A percentile compares a stretch with the other conserved stretches of the same genome.
These are phyloP conservation scores for Pyrenophora tritici-repentis DNA, from an alignment of 2,329 filamentous ascomycete genomes.

Conservation along the genomic window DNA sequence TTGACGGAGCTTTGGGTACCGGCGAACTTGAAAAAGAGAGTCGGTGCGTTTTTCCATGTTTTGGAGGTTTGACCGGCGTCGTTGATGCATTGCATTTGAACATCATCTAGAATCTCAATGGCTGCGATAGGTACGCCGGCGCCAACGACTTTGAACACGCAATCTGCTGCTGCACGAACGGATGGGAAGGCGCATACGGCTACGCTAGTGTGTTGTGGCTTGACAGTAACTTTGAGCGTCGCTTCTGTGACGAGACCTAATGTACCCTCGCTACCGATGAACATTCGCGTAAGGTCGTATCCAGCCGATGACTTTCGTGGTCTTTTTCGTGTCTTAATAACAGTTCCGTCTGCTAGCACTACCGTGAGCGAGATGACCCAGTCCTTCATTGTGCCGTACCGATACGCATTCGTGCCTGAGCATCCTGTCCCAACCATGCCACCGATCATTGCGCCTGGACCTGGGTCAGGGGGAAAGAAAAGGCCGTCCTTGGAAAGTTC, in stretches of 20 bases:
- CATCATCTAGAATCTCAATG: constrained; percentile 90
- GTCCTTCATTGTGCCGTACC: constrained; percentile 93
- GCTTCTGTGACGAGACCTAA: constrained; percentile 91
- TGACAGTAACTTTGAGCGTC: constrained; percentile 81
- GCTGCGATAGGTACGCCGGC: constrained; percentile 84
- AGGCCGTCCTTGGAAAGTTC: constrained; percentile 71
- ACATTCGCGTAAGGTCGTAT: constrained; percentile 87
- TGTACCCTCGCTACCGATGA: constrained; percentile 90
- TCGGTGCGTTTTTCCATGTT: constrained; percentile 71
- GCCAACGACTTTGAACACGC: constrained; percentile 78
- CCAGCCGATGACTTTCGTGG: constrained; percentile 89
- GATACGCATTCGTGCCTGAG: constrained; percentile 84
- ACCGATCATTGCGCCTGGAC: constrained; percentile 89
- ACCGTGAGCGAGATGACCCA: constrained; percentile 89
- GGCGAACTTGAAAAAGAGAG: constrained; percentile 76
- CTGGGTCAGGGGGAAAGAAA: constrained; percentile 91
- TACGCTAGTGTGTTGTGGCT: constrained; percentile 78
- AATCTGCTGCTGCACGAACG: constrained; percentile 75
- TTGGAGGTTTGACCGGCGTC: constrained; percentile 66
- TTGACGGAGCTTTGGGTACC: constrained; percentile 72
- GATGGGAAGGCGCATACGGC: constrained; percentile 71
- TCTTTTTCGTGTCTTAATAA: constrained; percentile 86
- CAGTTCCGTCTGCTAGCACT: constrained; percentile 84
- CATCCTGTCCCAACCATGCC: constrained; percentile 83
- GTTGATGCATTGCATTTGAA: constrained; percentile 81